phyloP scores from a whole-genome alignment of 768 basidiomycete genomes.

The Suillus decipiens region DNA sequence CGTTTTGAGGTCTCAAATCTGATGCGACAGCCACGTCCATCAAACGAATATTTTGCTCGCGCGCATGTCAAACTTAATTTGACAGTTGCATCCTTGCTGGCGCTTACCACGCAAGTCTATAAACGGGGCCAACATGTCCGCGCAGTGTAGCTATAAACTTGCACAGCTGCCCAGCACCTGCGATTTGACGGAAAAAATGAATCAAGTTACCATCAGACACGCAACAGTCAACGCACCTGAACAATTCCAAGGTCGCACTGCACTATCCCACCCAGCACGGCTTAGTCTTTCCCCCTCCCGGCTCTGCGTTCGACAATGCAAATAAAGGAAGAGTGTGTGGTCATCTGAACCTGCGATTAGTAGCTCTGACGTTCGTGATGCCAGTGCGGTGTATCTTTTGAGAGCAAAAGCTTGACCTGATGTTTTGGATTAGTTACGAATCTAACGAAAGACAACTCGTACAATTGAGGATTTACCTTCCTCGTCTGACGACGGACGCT shows the following conservation, averaged over 20 bases:
- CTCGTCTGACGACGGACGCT: slow-evolving; percentile 74
- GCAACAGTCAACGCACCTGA: slow-evolving; percentile 39
- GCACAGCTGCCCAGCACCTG: slow-evolving; percentile 61
- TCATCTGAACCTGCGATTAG: too few species aligned
- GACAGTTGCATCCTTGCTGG: slow-evolving; percentile 93
- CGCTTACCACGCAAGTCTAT: slow-evolving; percentile 89
- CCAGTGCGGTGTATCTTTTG: slow-evolving; percentile 72
- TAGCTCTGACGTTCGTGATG: slow-evolving; percentile 53
- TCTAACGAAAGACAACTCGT: neutral
- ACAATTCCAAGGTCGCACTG: slow-evolving; percentile 90
- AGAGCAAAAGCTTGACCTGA: slow-evolving; percentile 76
- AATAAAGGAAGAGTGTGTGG: too few species aligned
- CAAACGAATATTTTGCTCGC: neutral
- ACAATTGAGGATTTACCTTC: slow-evolving; percentile 57
- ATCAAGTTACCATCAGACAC: neutral
- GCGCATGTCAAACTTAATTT: slow-evolving; percentile 57
- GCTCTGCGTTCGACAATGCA: too few species aligned
- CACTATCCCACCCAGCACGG: slow-evolving; percentile 81
- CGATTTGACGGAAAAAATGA: neutral
- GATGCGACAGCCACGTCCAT: slow-evolving; percentile 8
- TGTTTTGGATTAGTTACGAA: neutral
- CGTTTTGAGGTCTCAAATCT: slow-evolving; percentile 85
- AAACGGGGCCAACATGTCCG: slow-evolving; percentile 93
- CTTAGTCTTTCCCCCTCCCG: too few species aligned
- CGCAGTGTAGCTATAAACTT: slow-evolving; percentile 90